These are phyloP conservation scores for Fragilariopsis cylindrus DNA, from an alignment of 108 stramenopile genomes.

Conservation along the genomic window DNA sequence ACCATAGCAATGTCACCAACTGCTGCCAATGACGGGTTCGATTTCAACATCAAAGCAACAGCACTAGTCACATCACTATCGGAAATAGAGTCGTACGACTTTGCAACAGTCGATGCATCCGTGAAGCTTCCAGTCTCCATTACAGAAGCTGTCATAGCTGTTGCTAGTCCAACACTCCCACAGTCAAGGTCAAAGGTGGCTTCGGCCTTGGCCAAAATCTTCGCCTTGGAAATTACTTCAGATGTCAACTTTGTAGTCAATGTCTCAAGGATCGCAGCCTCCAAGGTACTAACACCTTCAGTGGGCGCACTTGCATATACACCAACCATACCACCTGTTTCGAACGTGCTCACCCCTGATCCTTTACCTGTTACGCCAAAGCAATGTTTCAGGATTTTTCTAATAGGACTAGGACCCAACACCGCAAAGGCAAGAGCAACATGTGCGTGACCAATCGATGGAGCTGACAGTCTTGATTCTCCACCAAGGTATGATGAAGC, in stretches of 20 bases:
- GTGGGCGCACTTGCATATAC: conserved; percentile 70
- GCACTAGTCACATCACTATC: conserved; percentile 60
- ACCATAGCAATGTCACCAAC: conserved; percentile 79
- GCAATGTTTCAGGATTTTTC: conserved; percentile 70
- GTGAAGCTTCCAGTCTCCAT: conserved; percentile 69
- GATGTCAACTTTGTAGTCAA: conserved; percentile 47
- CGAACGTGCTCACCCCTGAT: conserved; percentile 56
- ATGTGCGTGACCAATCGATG: conserved; percentile 73
- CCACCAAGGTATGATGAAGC: conserved; percentile 67
- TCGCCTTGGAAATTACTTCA: conserved; percentile 66
- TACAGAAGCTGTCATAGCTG: conserved; percentile 77
- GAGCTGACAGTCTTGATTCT: conserved; percentile 74
- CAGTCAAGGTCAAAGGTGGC: conserved; percentile 70
- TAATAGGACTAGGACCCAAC: conserved; percentile 47
- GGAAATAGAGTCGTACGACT: conserved; percentile 67
- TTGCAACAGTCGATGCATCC: conserved; percentile 52
- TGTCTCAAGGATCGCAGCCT: conserved; percentile 58
- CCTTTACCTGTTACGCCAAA: conserved; percentile 47
- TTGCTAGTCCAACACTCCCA: conserved; percentile 73
- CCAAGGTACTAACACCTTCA: conserved; percentile 43
- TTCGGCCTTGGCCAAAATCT: conserved; percentile 77
- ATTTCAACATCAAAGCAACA: conserved; percentile 63
- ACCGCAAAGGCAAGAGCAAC: conserved; percentile 81
- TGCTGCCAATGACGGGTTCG: conserved; percentile 71
- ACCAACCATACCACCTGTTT: conserved; percentile 69